Evolutionary conservation across 2,329 filamentous ascomycete species (phyloP).

Genomic region (Cladorrhinum sp.): DNA sequence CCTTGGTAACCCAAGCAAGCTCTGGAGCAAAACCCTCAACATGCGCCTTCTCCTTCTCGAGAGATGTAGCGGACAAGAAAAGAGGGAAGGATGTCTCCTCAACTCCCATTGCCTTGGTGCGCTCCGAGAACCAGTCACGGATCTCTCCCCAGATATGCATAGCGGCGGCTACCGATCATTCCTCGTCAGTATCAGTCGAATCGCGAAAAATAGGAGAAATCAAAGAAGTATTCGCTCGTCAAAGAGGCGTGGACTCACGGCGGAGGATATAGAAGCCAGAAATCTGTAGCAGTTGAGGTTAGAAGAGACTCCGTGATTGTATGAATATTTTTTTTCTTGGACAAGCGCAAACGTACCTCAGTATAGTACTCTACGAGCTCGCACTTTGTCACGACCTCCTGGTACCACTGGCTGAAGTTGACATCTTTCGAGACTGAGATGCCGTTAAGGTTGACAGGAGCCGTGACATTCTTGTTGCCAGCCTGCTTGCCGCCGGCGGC

Average conservation of each 20-base stretch:
- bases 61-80: conserved; percentile 87
- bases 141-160: conserved; percentile 63
- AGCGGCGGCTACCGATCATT: not conserved
- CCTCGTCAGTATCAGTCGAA: not conserved
- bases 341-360: conserved; percentile 29
- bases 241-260: not conserved
- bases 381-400: conserved; percentile 94
- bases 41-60: conserved; percentile 88
- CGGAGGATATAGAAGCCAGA: conserved; percentile 82
- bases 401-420: conserved; percentile 94
- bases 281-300: conserved; percentile 45
- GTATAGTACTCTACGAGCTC: conserved; percentile 96
- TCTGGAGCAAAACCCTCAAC: conserved; percentile 98
- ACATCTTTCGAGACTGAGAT: conserved; percentile 82
- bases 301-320: not conserved
- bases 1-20: conserved; percentile 84
- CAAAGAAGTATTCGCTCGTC: not conserved
- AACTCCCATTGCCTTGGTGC: conserved; percentile 87
- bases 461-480: not conserved
- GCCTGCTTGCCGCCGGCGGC: not conserved
- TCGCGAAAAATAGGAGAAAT: not conserved
- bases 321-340: not conserved
- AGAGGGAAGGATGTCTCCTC: conserved; percentile 96
- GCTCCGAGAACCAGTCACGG: conserved; percentile 64
- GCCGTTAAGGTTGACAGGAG: conserved; percentile 65